Conservation (phyloP, 2,329 filamentous ascomycete species). For the Clonostachys solani region DNA sequence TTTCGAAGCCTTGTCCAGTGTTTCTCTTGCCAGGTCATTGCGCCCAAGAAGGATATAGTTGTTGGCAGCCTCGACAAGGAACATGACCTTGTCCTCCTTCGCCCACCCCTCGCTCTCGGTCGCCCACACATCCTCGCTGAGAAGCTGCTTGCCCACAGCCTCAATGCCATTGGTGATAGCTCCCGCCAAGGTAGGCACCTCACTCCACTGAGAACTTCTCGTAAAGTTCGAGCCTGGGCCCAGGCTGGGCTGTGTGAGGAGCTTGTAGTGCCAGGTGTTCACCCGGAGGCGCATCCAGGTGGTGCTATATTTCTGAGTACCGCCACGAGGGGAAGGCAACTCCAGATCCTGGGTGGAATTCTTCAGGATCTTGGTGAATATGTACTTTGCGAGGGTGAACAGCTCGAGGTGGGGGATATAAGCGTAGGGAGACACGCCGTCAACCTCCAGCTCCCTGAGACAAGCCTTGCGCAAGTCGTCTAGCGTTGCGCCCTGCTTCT, state of each 20-base stretch:
- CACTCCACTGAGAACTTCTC: constrained; percentile 53
- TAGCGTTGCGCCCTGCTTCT: constrained; percentile 1
- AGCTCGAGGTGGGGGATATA: constrained; percentile 82
- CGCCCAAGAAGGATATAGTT: constrained; percentile 81
- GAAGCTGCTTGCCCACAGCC: constrained; percentile 31
- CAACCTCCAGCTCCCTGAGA: constrained; percentile 66
- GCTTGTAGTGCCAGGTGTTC: constrained; percentile 64
- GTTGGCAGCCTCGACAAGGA: constrained; percentile 77
- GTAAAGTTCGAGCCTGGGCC: constrained; percentile 50
- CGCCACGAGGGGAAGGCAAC: constrained; percentile 12
- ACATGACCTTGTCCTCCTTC: constrained; percentile 56
- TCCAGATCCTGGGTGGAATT: constrained; percentile 13
- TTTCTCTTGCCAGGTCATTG: constrained; percentile 68
- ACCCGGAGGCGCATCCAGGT: constrained; percentile 66
- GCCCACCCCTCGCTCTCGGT: constrained; percentile 26
- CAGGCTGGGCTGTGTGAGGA: constrained; percentile 52
- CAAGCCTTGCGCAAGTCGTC: constrained; percentile 48
- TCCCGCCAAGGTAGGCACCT: constrained; percentile 51
- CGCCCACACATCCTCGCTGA: constrained; percentile 30
- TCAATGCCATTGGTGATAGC: constrained; percentile 36
- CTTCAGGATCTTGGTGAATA: constrained; percentile 28
- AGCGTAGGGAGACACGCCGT: constrained; percentile 83
- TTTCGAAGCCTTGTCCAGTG: constrained; percentile 63
- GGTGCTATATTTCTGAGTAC: constrained; percentile 38
- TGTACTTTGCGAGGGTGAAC: constrained; percentile 64